Evolutionary conservation across 2,329 filamentous ascomycete genomes (phyloP).

Genomic region (Bipolaris oryzae): DNA sequence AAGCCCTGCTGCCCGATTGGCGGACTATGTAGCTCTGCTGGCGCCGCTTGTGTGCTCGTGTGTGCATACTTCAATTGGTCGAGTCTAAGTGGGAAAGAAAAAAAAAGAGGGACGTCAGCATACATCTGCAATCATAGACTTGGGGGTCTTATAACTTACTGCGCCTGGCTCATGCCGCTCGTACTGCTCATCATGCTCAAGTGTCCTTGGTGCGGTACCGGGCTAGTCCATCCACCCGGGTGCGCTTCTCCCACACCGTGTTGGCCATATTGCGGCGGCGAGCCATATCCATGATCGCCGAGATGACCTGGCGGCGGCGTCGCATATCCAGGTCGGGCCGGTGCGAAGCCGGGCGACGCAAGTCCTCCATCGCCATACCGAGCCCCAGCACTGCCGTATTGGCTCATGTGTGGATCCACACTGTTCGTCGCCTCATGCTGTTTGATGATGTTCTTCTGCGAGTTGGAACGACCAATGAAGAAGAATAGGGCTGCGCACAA

Average conservation of each 20-base stretch:
- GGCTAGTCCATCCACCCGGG: constrained; percentile 30
- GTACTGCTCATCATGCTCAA: constrained; percentile 26
- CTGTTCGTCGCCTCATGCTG: constrained; percentile 7
- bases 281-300: constrained; percentile 19
- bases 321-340: constrained; percentile 6
- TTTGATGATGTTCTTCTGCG: constrained; percentile 33
- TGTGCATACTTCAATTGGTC: constrained; percentile 30
- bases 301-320: constrained; percentile 17
- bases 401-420: constrained; percentile 6
- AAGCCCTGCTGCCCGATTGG: constrained; percentile 28
- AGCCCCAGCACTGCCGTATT: constrained; percentile 1
- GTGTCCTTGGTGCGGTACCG: constrained; percentile 23
- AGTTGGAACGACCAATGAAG: constrained; percentile 61
- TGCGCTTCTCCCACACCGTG: constrained; percentile 33
- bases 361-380: constrained; percentile 15
- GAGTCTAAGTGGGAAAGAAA: constrained; percentile 16
- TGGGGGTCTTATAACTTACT: constrained; percentile 28
- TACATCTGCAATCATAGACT: background rate
- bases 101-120: background rate
- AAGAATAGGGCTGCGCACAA: constrained; percentile 67
- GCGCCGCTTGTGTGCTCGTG: constrained; percentile 7
- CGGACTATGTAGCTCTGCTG: constrained; percentile 34
- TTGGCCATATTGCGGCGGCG: constrained; percentile 32
- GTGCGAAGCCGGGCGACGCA: constrained; percentile 9
- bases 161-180: constrained; percentile 29